Percentiles rank a stretch among this genome's conserved stretches.
Conservation (phyloP, 2,329 filamentous ascomycete species). For the Fusarium marasasianum region DNA sequence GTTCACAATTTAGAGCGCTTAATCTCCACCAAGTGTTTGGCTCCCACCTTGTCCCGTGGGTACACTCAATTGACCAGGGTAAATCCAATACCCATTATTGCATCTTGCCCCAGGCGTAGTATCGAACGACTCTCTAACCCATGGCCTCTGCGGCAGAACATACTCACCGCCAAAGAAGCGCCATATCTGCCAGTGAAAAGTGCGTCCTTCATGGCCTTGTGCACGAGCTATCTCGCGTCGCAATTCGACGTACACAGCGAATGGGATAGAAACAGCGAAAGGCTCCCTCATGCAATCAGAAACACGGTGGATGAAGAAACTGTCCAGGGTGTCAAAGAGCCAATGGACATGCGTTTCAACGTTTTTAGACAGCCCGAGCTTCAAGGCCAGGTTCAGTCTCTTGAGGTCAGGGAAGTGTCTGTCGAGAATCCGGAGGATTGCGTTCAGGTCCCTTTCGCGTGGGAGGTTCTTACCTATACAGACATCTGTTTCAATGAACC, state of each 20-base stretch:
- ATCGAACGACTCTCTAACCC: fast-evolving
- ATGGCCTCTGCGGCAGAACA: neutral
- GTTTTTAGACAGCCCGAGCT: neutral
- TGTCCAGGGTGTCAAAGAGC: neutral
- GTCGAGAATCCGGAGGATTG: neutral
- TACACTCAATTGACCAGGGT: neutral
- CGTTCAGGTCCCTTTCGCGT: neutral
- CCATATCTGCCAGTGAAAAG: neutral
- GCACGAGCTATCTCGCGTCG: neutral
- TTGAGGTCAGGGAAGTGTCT: neutral
- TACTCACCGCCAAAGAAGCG: neutral
- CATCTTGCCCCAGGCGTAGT: neutral
- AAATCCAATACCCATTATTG: neutral
- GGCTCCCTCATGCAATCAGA: neutral
- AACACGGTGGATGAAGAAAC: neutral
- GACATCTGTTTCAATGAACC: neutral
- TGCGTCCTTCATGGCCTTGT: too few relatives aligned
- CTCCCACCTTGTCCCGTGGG: neutral
- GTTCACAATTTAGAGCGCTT: neutral
- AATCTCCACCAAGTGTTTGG: neutral
- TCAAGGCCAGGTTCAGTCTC: neutral
- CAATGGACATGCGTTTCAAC: neutral
- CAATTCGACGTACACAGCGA: fast-evolving
- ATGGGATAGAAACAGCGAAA: neutral
- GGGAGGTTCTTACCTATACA: fast-evolving